Conservation (phyloP, 805 yeast genomes). For the Saccharomycopsis guyanensis region DNA sequence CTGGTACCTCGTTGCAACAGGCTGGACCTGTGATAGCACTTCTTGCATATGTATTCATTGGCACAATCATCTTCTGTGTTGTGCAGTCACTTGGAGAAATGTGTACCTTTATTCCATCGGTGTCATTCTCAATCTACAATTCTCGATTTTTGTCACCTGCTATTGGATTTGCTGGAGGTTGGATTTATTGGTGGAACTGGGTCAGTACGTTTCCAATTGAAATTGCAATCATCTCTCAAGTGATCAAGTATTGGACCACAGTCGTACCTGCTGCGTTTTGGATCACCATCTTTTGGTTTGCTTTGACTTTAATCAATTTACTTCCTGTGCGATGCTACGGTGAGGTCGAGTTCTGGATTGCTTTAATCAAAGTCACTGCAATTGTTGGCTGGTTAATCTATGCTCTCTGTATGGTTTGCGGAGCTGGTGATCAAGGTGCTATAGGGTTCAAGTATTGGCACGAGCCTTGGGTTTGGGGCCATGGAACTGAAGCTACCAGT, state of each 20-base stretch:
- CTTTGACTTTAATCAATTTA: conserved; percentile 46
- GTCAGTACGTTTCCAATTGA: conserved; percentile 69
- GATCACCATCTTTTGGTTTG: conserved; percentile 58
- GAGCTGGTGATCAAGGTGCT: conserved; percentile 67
- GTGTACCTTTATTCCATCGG: conserved; percentile 70
- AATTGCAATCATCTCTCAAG: conserved; percentile 60
- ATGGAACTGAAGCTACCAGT: conserved; percentile 46
- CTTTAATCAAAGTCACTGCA: conserved; percentile 58
- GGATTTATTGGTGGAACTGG: conserved; percentile 75
- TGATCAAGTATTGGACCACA: conserved; percentile 54
- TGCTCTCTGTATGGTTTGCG: conserved; percentile 65
- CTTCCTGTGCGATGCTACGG: conserved; percentile 67
- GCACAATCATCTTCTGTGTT: conserved; percentile 53
- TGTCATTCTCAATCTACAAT: conserved; percentile 61
- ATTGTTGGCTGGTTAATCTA: conserved; percentile 64
- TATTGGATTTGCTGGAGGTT: conserved; percentile 63
- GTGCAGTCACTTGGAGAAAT: conserved; percentile 71
- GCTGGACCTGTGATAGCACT: conserved; percentile 71
- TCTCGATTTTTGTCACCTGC: conserved; percentile 60
- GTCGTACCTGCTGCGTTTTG: conserved; percentile 67
- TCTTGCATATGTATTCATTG: conserved; percentile 62
- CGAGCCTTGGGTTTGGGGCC: conserved; percentile 71
- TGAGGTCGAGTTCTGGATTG: conserved; percentile 71
- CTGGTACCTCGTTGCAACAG: conserved; percentile 41
- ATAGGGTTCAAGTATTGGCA: conserved; percentile 79